Evolutionary conservation across 2,329 filamentous ascomycete genomes (phyloP), one percentile per base, ranked within the genome.

Genomic region (Microdochium paspali): DNA sequence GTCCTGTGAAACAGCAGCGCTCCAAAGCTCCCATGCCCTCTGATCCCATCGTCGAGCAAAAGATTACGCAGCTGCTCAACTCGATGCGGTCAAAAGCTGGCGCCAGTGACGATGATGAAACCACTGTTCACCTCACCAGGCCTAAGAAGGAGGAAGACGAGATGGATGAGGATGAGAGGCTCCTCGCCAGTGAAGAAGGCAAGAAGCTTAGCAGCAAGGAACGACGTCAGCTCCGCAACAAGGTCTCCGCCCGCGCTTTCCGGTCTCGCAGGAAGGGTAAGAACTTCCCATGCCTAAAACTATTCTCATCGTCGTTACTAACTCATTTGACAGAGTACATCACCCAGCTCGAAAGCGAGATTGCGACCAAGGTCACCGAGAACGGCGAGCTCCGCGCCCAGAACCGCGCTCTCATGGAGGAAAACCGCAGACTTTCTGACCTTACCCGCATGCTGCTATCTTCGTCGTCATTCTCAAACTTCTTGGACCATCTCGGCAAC

Each of bases 141-240:
- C 69, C 79, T 53, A 90, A 84, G 76, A 97, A 97, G 76, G 90
- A 96, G 42, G 90, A 97, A 59, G 90, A 96, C 52, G 91, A 97
- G 46, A 97, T 98, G 91, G 93, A 98, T 58, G 91, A 96, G 66
- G 93, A 97, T 58, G 93, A 97, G 74, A 80, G 88, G 55, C 75
- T 96, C 10, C 75, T 96, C 21, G 89, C 89, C n/a, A 96, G 90
- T 51, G 93, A 98, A 60, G 91, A 96, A 69, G 93, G 91, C 59
- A 98, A 98, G 83, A 96, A 96, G 74, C 79, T 98, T n/a, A 93
- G 84, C 68, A 95, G 89, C 74, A 97, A 97, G 72, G 90, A 97
- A 69, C 84, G 93, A 51, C 84, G 93, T 56, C 93, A 97, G 68
- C 78, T 98, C n/a, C 82, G 93, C 54, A 98, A 98, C 79, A 98